Percentiles rank a stretch among this genome's conserved stretches.
These are phyloP conservation scores for Phialophora expanda DNA, from an alignment of 2,329 filamentous ascomycete species.

Conservation along the genomic window DNA sequence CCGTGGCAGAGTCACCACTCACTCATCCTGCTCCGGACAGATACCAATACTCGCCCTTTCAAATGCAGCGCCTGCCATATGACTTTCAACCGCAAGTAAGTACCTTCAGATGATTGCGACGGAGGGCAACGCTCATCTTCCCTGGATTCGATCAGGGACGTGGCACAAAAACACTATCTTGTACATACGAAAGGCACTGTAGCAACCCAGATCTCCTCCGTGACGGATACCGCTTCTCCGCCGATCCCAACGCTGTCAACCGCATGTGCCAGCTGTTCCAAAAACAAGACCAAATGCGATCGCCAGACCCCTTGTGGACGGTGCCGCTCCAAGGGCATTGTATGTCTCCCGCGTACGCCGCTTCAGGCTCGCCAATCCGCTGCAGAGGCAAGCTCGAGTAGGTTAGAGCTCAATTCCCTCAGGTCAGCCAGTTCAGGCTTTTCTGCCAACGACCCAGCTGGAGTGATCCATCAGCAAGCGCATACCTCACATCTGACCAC, in stretches of 20 bases:
- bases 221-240: background rate
- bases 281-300: constrained; percentile 22
- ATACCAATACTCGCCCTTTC: constrained; percentile 19
- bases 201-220: too few species aligned
- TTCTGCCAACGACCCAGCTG: background rate
- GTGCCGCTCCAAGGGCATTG: constrained; percentile 6
- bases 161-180: background rate
- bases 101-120: background rate
- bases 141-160: background rate
- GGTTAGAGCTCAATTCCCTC: background rate
- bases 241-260: background rate
- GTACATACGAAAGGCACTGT: background rate
- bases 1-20: background rate
- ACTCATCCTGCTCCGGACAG: background rate
- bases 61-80: constrained; percentile 11
- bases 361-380: background rate
- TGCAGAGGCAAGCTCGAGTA: background rate
- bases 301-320: constrained; percentile 18
- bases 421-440: background rate
- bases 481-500: too few species aligned
- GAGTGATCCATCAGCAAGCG: background rate
- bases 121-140: background rate
- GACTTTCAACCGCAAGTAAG: constrained; percentile 21
- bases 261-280: constrained; percentile 14
- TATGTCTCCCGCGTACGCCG: background rate